Evolutionary conservation across 2,329 filamentous ascomycete genomes (phyloP), one percentile per base, ranked within the genome.

Genomic region (Mycocentrospora acerina): DNA sequence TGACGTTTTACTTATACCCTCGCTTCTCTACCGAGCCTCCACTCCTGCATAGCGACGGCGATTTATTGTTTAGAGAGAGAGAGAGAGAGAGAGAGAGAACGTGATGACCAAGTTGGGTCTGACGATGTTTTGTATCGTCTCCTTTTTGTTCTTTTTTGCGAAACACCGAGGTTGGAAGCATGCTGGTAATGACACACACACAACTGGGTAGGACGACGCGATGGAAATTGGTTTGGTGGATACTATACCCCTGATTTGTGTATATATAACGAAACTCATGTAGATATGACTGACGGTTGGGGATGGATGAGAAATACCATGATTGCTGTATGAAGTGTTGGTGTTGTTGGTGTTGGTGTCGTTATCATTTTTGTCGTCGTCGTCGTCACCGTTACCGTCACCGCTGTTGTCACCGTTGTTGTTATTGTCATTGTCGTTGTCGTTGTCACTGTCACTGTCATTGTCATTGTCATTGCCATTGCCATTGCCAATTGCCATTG

Each of bases 131-230:
- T 55, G 38, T 50, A 50, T 43, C 49, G 40, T 40, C 30, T 44
- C 42, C 37, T 34, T 27, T 24, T 32, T 40, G 27, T 12, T 25
- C 24, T 25, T 12, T 7, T n/a, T 45, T 17, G n/a, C n/a, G 19
- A 22, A 22, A 32, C 25, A 31, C 31, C 30, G 40, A 40, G 48
- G 58, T 54, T n/a, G n/a, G 47, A 34, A 37, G 53, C 55, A 62
- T 65, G 52, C 61, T 62, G 62, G 62, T 45, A 53, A 62, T 63
- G 58, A 49, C n/a, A n/a, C n/a, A n/a, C n/a, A n/a, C n/a, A 53
- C 56, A 59, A 56, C 48, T 42, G 29, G 19, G 19, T 24, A 17
- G 25, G 19, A 26, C n/a, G n/a, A 12, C 11, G 25, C 25, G 13
- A n/a, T 14, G 25, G 4, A 14, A 25, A 8, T 25, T 7, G 7